Evolutionary conservation across 495 filamentous ascomycete species (phyloP), one percentile per base, ranked within the genome.

Genomic region (Trypethelium eluteriae): DNA sequence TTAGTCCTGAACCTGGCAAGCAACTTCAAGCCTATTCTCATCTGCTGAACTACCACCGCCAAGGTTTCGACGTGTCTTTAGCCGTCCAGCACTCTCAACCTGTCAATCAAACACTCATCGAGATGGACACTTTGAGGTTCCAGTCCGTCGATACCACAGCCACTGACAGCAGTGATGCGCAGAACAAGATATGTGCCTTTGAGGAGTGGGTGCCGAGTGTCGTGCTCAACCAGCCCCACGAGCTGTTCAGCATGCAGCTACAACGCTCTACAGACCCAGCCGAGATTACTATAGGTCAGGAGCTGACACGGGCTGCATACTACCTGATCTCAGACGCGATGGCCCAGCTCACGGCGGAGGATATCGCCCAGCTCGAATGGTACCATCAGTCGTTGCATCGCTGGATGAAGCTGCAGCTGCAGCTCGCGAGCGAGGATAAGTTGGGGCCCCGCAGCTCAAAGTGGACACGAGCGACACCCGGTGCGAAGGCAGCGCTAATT

Each of bases 61-160:
- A 39, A 32, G 56, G 56, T 61, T 61, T 61, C 56, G 56, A 46
- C 41, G 41, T 46, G 41, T 9, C 41, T 46, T 46, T 46, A 46
- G 41, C 41, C 41, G 41, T 46, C 41, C 41, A 46, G 41, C 7
- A 46, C 14, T 46, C 41, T 16, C 41, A 46, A 46, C 41, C 41
- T 16, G 41, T 16, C 41, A 46, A 46, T 1, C 41, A 46, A 46
- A 46, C 41, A 46, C 41, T 46, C 41, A 46, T 46, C 41, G 41
- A 46, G 41, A 46, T 46, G 9, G 41, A 46, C 41, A 46, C 41
- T 46, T 46, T 46, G 41, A 46, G 14, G 14, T 46, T 46, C 41
- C 41, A 46, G 41, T 46, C 41, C 9, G 41, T 46, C 41, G 41
- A 16, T 46, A 9, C 41, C 41, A 46, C 41, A 46, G 41, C 7